These are phyloP conservation scores for Flaveria floridana DNA, from an alignment of 140 eudicot species.

Conservation along the genomic window DNA sequence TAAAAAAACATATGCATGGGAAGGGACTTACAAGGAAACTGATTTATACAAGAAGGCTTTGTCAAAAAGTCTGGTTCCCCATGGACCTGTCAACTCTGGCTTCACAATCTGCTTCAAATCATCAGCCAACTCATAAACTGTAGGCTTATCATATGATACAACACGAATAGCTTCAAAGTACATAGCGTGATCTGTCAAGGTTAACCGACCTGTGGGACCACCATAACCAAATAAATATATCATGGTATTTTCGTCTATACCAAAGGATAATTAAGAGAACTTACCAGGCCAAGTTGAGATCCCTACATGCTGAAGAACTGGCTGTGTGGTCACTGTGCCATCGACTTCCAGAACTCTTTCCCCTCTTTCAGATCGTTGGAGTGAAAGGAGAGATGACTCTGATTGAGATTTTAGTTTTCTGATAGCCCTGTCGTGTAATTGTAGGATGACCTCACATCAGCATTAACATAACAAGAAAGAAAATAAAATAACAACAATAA, in stretches of 20 bases:
- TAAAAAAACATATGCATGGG: neutral
- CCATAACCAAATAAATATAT: constrained; percentile 25
- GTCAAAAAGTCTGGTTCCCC: constrained; percentile 95
- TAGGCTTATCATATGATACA: constrained; percentile 84
- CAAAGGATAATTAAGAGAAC: neutral
- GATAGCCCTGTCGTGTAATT: constrained; percentile 50
- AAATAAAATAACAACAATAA: neutral
- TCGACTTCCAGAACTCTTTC: constrained; percentile 76
- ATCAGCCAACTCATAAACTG: constrained; percentile 66
- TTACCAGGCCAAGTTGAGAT: constrained; percentile 92
- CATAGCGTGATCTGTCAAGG: constrained; percentile 84
- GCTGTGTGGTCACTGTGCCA: constrained; percentile 93
- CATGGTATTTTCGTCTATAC: neutral
- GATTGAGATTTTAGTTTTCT: constrained; percentile 66
- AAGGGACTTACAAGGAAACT: constrained; percentile 55
- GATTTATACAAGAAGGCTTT: constrained; percentile 82
- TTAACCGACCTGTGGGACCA: constrained; percentile 63
- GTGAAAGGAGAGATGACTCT: constrained; percentile 73
- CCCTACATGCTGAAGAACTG: constrained; percentile 92
- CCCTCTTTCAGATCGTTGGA: constrained; percentile 58
- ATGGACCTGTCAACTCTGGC: constrained; percentile 95
- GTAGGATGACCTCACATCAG: constrained; percentile 10
- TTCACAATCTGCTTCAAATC: constrained; percentile 82
- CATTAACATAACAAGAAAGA: neutral
- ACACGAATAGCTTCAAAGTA: constrained; percentile 88